These are phyloP conservation scores for Backusella tuberculispora DNA, from an alignment of 192 early-diverging fungal genomes.

Conservation along the genomic window DNA sequence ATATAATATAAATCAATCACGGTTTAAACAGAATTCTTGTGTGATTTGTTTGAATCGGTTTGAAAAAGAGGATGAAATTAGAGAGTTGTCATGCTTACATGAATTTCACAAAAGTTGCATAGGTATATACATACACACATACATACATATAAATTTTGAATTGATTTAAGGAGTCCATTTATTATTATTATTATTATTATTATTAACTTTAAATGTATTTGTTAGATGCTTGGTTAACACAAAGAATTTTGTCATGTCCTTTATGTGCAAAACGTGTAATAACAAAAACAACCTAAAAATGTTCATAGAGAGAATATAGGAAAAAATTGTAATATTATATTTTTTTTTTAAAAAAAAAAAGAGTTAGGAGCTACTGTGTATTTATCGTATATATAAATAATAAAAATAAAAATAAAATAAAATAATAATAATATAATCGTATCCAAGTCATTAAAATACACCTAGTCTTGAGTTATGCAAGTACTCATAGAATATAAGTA, in stretches of 20 bases:
- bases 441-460: no score
- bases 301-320: no score
- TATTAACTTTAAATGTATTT: no score
- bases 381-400: background rate
- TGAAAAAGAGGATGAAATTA: background rate
- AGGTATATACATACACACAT: background rate
- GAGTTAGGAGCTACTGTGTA: background rate
- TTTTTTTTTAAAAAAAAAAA: background rate
- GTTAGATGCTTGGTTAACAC: background rate
- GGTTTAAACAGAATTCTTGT: background rate
- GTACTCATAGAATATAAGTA: background rate
- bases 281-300: background rate
- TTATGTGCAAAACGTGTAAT: background rate
- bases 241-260: background rate
- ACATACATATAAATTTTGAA: background rate
- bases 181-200: background rate
- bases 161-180: background rate
- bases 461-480: background rate
- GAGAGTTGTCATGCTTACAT: background rate
- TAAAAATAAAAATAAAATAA: background rate
- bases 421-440: background rate
- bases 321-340: background rate
- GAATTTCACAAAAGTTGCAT: background rate
- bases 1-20: background rate
- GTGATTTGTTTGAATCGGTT: conserved; percentile 2